Evolutionary conservation across 2,329 filamentous ascomycete genomes (phyloP).

Genomic region (Neoascochyta sp.): DNA sequence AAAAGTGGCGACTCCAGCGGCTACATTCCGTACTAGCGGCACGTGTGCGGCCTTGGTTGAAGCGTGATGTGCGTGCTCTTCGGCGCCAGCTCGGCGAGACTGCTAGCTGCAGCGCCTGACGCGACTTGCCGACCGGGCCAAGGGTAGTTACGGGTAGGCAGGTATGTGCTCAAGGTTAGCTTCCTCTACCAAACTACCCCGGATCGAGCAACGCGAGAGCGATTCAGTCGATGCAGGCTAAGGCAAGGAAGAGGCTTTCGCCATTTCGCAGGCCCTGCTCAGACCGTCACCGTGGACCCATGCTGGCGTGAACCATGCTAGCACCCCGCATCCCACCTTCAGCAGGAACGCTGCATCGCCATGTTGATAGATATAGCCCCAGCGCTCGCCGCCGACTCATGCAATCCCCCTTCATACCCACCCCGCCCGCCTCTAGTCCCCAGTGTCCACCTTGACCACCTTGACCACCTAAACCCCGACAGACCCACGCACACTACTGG

Average conservation of each 20-base stretch:
- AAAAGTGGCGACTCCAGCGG: constrained; percentile 29
- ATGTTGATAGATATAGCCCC: constrained; percentile 31
- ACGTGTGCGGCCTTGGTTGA: constrained; percentile 13
- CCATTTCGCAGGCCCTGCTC: constrained; percentile 21
- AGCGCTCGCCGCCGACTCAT: constrained; percentile 22
- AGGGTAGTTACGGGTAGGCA: constrained; percentile 13
- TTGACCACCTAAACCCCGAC: constrained; percentile 8
- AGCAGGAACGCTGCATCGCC: constrained; percentile 19
- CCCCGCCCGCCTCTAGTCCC: constrained; percentile 19
- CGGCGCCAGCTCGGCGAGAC: constrained; percentile 29
- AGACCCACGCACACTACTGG: constrained; percentile 13
- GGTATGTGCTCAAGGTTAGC: constrained; percentile 16
- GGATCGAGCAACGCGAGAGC: constrained; percentile 23
- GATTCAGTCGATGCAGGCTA: constrained; percentile 31
- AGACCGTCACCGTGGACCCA: constrained; percentile 26
- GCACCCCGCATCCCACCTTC: constrained; percentile 33
- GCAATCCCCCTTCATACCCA: constrained; percentile 21
- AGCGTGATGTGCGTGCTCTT: constrained; percentile 19
- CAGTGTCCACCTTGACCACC: too few relatives aligned
- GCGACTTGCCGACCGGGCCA: constrained; percentile 15
- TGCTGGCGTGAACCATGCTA: constrained; percentile 34
- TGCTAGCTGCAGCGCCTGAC: constrained; percentile 21
- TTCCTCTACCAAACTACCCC: constrained; percentile 21
- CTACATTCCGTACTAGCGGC: constrained; percentile 16
- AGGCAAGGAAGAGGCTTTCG: constrained; percentile 22